These are phyloP conservation scores for Colletotrichum eremochloae DNA, from an alignment of 2,329 filamentous ascomycete species.

Conservation along the genomic window DNA sequence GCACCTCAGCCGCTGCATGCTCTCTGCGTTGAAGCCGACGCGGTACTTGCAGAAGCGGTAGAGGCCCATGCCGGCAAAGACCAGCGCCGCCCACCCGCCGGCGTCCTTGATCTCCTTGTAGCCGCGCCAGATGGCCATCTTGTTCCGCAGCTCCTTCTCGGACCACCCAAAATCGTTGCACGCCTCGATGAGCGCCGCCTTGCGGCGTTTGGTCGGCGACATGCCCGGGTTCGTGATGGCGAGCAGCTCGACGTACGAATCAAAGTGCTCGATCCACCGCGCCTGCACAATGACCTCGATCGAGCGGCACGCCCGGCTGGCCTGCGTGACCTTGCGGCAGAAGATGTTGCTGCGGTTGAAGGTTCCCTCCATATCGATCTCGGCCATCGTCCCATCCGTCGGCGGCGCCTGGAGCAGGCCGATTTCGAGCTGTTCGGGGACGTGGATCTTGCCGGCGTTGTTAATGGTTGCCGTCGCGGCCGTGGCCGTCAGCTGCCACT, in stretches of 20 bases:
- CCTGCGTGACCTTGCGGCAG: conserved; percentile 51
- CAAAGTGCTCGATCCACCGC: conserved; percentile 68
- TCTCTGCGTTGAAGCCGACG: conserved; percentile 64
- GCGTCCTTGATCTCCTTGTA: conserved; percentile 71
- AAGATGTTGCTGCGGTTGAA: conserved; percentile 51
- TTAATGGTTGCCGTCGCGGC: conserved; percentile 43
- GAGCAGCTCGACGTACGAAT: conserved; percentile 61
- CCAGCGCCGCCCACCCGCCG: conserved; percentile 67
- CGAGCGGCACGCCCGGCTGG: conserved; percentile 67
- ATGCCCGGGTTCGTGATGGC: conserved; percentile 54
- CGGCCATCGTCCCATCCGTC: conserved; percentile 23
- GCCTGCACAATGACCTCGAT: conserved; percentile 71
- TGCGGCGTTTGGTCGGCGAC: conserved; percentile 62
- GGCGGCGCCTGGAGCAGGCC: conserved; percentile 37
- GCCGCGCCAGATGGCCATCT: conserved; percentile 65
- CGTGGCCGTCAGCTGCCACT: conserved; percentile 44
- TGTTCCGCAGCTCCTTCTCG: conserved; percentile 69
- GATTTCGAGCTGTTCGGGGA: conserved; percentile 37
- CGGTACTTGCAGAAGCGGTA: conserved; percentile 73
- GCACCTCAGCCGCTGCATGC: conserved; percentile 60
- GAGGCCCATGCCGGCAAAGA: conserved; percentile 70
- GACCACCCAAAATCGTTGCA: conserved; percentile 67
- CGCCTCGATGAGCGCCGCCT: conserved; percentile 65
- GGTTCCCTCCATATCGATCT: conserved; percentile 40
- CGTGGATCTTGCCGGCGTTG: conserved; percentile 39